These are phyloP conservation scores for Carnegiea gigantea DNA, from an alignment of 179 eudicot genomes.

Conservation along the genomic window DNA sequence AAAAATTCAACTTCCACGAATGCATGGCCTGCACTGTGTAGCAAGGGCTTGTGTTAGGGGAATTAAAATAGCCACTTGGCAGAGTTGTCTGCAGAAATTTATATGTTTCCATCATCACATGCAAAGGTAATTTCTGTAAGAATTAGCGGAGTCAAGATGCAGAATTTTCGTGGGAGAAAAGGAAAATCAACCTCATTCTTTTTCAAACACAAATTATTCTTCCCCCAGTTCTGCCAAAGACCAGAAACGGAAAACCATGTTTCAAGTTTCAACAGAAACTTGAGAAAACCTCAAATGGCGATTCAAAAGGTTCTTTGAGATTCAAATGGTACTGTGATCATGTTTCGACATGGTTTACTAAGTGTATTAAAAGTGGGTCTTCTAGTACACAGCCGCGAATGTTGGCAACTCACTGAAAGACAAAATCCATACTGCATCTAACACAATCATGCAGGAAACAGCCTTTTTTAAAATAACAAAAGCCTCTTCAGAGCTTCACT, in stretches of 20 bases:
- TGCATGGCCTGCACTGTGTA: neutral
- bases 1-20: neutral
- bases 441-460: neutral
- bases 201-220: neutral
- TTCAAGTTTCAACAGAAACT: neutral
- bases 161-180: neutral
- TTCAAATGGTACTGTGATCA: neutral
- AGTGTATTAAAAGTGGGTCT: neutral
- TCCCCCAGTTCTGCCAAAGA: neutral
- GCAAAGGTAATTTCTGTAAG: neutral
- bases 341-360: neutral
- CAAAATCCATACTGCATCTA: neutral
- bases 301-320: neutral
- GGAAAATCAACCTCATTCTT: neutral
- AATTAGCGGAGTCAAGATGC: neutral
- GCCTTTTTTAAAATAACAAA: neutral
- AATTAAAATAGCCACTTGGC: neutral
- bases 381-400: neutral
- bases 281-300: neutral
- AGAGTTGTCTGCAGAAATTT: neutral
- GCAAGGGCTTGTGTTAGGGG: neutral
- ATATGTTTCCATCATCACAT: neutral
- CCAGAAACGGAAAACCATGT: neutral
- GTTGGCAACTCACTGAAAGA: neutral
- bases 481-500: neutral